phyloP scores from a whole-genome alignment of 352 stramenopile genomes.

The Pelagophyceae sp. region DNA sequence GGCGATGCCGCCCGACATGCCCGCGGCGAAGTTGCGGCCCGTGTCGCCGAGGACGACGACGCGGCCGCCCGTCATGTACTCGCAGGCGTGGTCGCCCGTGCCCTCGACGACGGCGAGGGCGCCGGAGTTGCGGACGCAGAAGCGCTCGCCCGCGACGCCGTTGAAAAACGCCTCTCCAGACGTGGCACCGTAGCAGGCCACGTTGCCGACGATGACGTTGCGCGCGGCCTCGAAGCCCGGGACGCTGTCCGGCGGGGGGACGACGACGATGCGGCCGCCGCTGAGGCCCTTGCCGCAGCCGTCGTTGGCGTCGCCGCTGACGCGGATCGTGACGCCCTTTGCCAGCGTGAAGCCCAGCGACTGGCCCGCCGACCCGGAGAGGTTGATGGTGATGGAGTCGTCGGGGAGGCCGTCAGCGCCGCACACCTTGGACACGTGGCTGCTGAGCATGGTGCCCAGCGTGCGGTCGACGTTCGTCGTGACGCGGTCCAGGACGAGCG shows the following conservation, averaged over 20 bases:
- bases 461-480: slow-evolving; percentile 86
- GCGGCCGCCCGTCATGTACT: slow-evolving; percentile 94
- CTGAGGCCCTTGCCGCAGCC: slow-evolving; percentile 87
- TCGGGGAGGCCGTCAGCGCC: slow-evolving; percentile 74
- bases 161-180: slow-evolving; percentile 83
- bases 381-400: slow-evolving; percentile 82
- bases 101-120: slow-evolving; percentile 87
- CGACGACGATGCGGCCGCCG: slow-evolving; percentile 80
- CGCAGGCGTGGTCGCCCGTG: slow-evolving; percentile 86
- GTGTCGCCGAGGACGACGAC: slow-evolving; percentile 82
- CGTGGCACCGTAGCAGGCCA: slow-evolving; percentile 75
- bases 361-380: slow-evolving; percentile 82
- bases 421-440: slow-evolving; percentile 80
- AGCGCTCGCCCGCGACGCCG: slow-evolving; percentile 88
- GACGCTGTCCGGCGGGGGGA: slow-evolving; percentile 61
- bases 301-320: slow-evolving; percentile 88
- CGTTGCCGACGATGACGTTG: slow-evolving; percentile 74
- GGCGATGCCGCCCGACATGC: slow-evolving; percentile 88
- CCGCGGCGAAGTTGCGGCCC: slow-evolving; percentile 88
- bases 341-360: slow-evolving; percentile 82
- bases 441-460: slow-evolving; percentile 82
- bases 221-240: slow-evolving; percentile 58
- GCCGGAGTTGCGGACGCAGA: slow-evolving; percentile 90
- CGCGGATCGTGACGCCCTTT: slow-evolving; percentile 78
- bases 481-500: slow-evolving; percentile 45